Evolutionary conservation across 2,329 filamentous ascomycete genomes (phyloP).

Genomic region (Mariannaea sp.): DNA sequence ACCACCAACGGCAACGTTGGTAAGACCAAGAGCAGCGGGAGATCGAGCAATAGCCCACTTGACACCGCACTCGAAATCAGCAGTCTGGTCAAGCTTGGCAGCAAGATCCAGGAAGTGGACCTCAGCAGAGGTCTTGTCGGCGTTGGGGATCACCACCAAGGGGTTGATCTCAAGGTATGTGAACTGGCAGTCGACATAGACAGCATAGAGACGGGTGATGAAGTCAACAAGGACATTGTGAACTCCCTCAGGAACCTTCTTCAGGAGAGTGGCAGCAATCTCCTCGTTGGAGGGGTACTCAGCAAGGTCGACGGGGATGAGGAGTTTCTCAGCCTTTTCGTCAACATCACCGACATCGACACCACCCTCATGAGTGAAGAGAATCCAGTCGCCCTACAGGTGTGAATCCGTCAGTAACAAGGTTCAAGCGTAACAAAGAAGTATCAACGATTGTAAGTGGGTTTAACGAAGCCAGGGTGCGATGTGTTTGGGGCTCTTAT

Average conservation of each 20-base stretch:
- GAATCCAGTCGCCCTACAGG: conserved; percentile 93
- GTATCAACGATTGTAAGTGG: conserved; percentile 15
- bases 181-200: conserved; percentile 99
- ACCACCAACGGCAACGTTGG: conserved; percentile 66
- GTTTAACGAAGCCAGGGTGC: conserved; percentile 25
- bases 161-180: conserved; percentile 99
- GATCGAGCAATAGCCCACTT: conserved; percentile 98
- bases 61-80: conserved; percentile 98
- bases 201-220: conserved; percentile 96
- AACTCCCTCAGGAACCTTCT: conserved; percentile 91
- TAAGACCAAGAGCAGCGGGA: conserved; percentile 83
- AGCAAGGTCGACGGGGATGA: conserved; percentile 93
- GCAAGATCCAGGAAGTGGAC: conserved; percentile 98
- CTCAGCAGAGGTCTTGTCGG: conserved; percentile 85
- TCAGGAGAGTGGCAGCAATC: conserved; percentile 82
- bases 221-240: conserved; percentile 99
- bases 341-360: conserved; percentile 99
- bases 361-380: conserved; percentile 99
- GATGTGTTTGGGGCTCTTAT: conserved; percentile 35
- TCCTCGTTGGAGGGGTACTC: conserved; percentile 96
- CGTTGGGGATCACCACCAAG: conserved; percentile 95
- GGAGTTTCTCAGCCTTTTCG: conserved; percentile 96
- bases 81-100: conserved; percentile 98
- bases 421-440: conserved; percentile 12
- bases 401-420: conserved; percentile 29